Evolutionary conservation across 495 filamentous ascomycete species (phyloP).

Genomic region (Penicillium longicatenatum): DNA sequence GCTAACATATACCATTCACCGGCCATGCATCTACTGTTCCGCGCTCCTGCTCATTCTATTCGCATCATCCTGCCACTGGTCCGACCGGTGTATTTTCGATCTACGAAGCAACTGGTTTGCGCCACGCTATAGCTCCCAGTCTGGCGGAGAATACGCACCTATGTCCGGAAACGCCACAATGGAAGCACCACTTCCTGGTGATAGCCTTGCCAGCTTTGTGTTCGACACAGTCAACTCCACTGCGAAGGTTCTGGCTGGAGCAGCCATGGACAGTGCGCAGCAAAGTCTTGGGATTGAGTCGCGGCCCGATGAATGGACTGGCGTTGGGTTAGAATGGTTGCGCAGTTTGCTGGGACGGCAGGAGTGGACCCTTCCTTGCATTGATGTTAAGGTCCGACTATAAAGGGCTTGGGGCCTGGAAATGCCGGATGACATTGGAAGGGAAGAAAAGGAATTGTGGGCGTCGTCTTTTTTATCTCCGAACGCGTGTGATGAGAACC

Average conservation of each 20-base stretch:
- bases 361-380: slow-evolving; percentile 81
- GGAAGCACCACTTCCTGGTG: slow-evolving; percentile 23
- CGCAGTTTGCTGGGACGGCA: slow-evolving; percentile 70
- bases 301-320: slow-evolving; percentile 65
- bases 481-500: not conserved
- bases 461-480: not conserved
- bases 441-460: not conserved
- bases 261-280: slow-evolving; percentile 64
- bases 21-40: slow-evolving; percentile 90
- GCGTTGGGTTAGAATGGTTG: slow-evolving; percentile 80
- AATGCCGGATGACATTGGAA: not conserved
- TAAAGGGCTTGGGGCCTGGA: slow-evolving; percentile 28
- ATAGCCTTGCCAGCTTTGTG: slow-evolving; percentile 51
- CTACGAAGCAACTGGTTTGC: slow-evolving; percentile 82
- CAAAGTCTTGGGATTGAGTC: slow-evolving; percentile 36
- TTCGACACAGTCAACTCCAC: slow-evolving; percentile 68
- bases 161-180: slow-evolving; percentile 22
- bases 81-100: slow-evolving; percentile 86
- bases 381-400: slow-evolving; percentile 77
- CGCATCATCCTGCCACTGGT: slow-evolving; percentile 88
- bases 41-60: slow-evolving; percentile 87
- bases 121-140: slow-evolving; percentile 52
- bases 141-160: slow-evolving; percentile 18
- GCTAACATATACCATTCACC: slow-evolving; percentile 85
- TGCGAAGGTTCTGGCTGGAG: slow-evolving; percentile 63